phyloP scores from a whole-genome alignment of 2,329 filamentous ascomycete genomes.

The Torrubiella hemipterigena region DNA sequence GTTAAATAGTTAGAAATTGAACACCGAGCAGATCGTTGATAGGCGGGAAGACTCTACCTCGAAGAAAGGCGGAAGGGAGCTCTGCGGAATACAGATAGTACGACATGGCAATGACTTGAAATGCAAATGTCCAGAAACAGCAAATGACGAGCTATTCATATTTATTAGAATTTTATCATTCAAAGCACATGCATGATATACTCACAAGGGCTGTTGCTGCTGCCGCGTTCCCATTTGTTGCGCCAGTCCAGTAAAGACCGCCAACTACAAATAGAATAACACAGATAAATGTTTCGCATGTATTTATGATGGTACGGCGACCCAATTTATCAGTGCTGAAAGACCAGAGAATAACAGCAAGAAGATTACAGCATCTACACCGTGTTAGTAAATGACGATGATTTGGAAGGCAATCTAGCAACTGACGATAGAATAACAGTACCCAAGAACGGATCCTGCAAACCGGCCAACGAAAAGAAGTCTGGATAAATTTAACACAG shows the following conservation, averaged over 20 bases:
- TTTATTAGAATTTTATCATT: no score
- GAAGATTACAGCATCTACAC: background rate
- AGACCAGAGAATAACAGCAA: background rate
- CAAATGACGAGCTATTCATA: background rate
- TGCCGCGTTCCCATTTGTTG: background rate
- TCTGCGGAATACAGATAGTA: slow-evolving; percentile 1
- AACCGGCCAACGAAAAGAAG: background rate
- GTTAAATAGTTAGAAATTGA: background rate
- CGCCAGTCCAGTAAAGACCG: background rate
- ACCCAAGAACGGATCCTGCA: background rate
- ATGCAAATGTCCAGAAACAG: slow-evolving; percentile 1
- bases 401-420: background rate
- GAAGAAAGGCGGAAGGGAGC: background rate
- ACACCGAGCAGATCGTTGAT: background rate
- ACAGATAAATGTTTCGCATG: slow-evolving; percentile 1
- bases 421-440: slow-evolving; percentile 1
- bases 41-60: background rate
- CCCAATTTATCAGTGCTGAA: background rate
- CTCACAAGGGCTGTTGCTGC: background rate
- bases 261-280: background rate
- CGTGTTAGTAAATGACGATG: background rate
- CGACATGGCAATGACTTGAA: slow-evolving; percentile 1
- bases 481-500: no score
- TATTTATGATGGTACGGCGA: background rate
- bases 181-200: no score